These are phyloP conservation scores for Rosa persica DNA, from an alignment of 306 rosid species.

Conservation along the genomic window DNA sequence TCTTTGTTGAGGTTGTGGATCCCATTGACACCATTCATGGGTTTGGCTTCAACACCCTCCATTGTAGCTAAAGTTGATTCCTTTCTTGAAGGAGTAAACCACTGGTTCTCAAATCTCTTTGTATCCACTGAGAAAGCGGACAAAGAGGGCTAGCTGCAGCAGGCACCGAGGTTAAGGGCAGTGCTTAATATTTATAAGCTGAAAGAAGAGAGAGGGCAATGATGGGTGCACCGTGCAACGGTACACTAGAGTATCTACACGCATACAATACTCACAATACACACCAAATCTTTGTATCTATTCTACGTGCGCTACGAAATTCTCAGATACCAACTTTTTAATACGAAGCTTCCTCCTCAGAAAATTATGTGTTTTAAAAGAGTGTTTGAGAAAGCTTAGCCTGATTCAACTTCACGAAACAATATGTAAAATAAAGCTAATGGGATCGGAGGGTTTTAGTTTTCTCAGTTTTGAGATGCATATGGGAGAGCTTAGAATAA, in stretches of 20 bases:
- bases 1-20: background rate
- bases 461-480: background rate
- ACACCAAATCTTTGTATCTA: background rate
- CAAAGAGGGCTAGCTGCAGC: conserved; percentile 15
- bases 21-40: conserved; percentile 5
- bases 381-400: background rate
- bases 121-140: conserved; percentile 16
- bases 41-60: conserved; percentile 13
- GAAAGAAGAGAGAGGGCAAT: background rate
- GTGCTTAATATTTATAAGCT: conserved; percentile 6
- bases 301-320: background rate
- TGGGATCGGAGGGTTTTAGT: background rate
- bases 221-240: conserved; percentile 6
- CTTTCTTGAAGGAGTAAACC: background rate
- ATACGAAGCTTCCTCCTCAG: conserved; percentile 9
- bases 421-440: background rate
- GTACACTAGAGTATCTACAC: background rate
- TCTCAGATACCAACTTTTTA: background rate
- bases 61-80: conserved; percentile 14
- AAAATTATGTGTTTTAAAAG: background rate
- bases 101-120: background rate
- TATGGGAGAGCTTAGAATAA: background rate
- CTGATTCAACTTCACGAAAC: background rate
- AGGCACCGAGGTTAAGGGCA: conserved; percentile 4
- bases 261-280: background rate